Evolutionary conservation across 23 red algal genomes (phyloP), one percentile per base, ranked within the genome.

Genomic region (Gracilaria vermiculophylla): DNA sequence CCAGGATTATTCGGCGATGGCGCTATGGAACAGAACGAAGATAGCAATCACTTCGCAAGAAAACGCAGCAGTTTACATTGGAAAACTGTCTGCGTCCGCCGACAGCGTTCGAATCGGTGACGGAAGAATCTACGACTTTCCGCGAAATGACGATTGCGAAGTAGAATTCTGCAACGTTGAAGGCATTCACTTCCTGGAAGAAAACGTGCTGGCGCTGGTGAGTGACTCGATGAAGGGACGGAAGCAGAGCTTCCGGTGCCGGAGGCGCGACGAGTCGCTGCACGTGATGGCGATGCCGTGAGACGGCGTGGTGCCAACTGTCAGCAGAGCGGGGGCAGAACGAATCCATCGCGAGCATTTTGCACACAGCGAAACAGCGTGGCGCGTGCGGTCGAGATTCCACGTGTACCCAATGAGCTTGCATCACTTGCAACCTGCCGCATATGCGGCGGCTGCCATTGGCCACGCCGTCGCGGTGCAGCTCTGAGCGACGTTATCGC

Each of bases 221-320:
- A 79, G 72, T 47, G 87, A 91, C 76, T 43, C 60, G n/a, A 91
- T 91, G 87, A 91, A 91, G 43, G 3, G 53, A 3, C 58, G 54
- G 40, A 69, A 62, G 75, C 88, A 92, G 52, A 28, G 39, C 5
- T 83, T 69, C 23, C 29, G 43, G 17, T 92, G 76, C 62, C 69
- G 76, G 25, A 13, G 0, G 25, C 44, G 53, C 23, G 76, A 80
- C 88, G 76, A 92, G 29, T 57, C 58, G 42, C 29, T 82, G 16
- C 58, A 92, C 31, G 53, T 82, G 21, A 54, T 92, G 24, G 61
- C 48, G 10, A 55, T 90, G 4, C 83, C 83, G 17, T 49, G 23
- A 24, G 19, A n/a, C n/a, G n/a, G n/a, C n/a, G n/a, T n/a, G n/a
- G n/a, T n/a, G n/a, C n/a, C n/a, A n/a, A n/a, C n/a, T n/a, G n/a